Percentiles rank a stretch among this genome's conserved stretches.
phyloP scores from a whole-genome alignment of 768 basidiomycete genomes.

The Rhodotorula diobovata region DNA sequence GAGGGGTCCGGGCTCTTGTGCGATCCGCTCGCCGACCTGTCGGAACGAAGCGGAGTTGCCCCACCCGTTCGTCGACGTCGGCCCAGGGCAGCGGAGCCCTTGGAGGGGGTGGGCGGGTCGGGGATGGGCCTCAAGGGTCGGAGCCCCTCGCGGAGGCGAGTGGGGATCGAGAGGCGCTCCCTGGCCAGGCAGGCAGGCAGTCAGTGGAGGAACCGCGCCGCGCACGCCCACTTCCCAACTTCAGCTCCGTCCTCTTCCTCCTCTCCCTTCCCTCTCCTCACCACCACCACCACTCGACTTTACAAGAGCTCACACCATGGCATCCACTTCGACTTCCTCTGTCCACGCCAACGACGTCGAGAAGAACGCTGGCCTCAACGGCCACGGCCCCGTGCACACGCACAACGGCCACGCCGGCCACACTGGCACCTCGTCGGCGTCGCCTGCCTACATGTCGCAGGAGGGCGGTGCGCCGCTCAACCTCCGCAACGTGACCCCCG shows the following conservation, averaged over 20 bases:
- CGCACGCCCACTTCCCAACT: no score
- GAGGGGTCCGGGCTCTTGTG: no score
- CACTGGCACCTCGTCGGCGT: not conserved
- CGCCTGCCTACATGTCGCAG: conserved; percentile 18
- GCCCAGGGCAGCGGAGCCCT: no score
- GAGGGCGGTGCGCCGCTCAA: conserved; percentile 32
- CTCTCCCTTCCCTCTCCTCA: not conserved
- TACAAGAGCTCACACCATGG: not conserved
- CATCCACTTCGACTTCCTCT: not conserved
- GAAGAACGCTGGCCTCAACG: conserved; percentile 3
- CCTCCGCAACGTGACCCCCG: conserved; percentile 34
- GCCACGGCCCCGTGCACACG: not conserved
- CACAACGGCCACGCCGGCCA: not conserved
- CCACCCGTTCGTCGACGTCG: no score
- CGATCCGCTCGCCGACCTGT: no score
- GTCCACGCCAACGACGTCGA: conserved; percentile 26
- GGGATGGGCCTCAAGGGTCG: no score
- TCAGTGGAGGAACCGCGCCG: no score
- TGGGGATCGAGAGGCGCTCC: no score
- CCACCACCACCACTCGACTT: not conserved
- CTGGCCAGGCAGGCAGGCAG: no score
- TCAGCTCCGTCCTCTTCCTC: not conserved
- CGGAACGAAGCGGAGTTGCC: no score
- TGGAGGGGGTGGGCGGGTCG: no score
- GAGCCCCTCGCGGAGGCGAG: no score